Percentiles rank a stretch among this genome's conserved stretches.
Conservation (phyloP, 129 eudicot genomes). For the Smallanthus sonchifolius region DNA sequence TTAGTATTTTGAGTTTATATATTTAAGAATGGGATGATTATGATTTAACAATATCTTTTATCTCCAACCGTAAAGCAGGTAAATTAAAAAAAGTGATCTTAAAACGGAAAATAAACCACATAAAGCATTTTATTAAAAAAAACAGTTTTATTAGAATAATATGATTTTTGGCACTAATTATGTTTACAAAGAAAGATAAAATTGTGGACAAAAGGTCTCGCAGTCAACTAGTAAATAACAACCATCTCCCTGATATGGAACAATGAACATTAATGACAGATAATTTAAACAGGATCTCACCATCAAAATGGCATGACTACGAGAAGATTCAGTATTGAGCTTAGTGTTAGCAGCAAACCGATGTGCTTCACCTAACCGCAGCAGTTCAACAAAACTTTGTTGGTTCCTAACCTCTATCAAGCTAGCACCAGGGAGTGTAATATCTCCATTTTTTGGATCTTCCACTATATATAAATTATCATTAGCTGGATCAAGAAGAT, state of each 20-base stretch:
- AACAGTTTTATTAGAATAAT: neutral
- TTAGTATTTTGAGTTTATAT: neutral
- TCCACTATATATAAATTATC: constrained; percentile 73
- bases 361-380: constrained; percentile 87
- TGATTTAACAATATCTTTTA: neutral
- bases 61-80: neutral
- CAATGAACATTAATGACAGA: neutral
- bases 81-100: neutral
- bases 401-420: constrained; percentile 75
- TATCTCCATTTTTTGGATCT: constrained; percentile 92
- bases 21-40: neutral
- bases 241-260: neutral
- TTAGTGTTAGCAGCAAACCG: constrained; percentile 96
- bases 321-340: constrained; percentile 90
- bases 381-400: constrained; percentile 66
- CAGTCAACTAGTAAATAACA: neutral
- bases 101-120: neutral
- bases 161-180: neutral
- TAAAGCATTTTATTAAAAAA: neutral
- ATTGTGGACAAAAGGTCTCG: neutral
- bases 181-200: neutral
- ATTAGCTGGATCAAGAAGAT: constrained; percentile 82
- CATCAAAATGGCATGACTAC: constrained; percentile 96
- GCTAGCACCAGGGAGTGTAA: constrained; percentile 86
- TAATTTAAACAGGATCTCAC: constrained; percentile 27